Conservation (phyloP, 179 eudicot species). For the Amaranthus tricolor region DNA sequence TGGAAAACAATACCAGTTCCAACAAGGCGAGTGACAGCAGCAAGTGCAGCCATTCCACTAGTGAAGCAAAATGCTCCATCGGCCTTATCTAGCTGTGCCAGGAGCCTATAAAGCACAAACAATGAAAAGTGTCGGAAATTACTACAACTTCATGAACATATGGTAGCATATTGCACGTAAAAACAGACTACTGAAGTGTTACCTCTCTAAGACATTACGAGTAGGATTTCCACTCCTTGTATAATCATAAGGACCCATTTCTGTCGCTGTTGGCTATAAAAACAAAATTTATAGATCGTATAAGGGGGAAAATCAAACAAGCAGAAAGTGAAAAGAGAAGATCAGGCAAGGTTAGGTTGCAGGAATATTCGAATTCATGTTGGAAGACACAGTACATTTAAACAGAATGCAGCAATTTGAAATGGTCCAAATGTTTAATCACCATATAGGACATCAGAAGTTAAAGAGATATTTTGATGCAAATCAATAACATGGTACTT, state of each 20-base stretch:
- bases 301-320: not conserved
- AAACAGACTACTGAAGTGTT: not conserved
- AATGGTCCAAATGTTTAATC: not conserved
- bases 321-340: not conserved
- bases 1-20: constrained; percentile 52
- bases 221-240: constrained; percentile 99
- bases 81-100: constrained; percentile 92
- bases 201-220: constrained; percentile 82
- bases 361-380: not conserved
- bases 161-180: constrained; percentile 2
- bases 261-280: constrained; percentile 77
- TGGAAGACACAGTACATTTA: not conserved
- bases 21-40: constrained; percentile 89
- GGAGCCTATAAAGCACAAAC: constrained; percentile 45
- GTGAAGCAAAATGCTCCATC: constrained; percentile 95
- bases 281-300: not conserved
- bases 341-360: not conserved
- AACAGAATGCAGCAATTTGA: not conserved
- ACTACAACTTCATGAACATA: not conserved
- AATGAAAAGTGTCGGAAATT: constrained; percentile 11
- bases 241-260: constrained; percentile 81
- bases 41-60: constrained; percentile 99
- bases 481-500: not conserved
- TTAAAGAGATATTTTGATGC: not conserved
- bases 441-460: not conserved